Percentiles rank a stretch among this genome's conserved stretches.
Conservation (phyloP, 2,329 filamentous ascomycete genomes). For the Xylaria sp. region DNA sequence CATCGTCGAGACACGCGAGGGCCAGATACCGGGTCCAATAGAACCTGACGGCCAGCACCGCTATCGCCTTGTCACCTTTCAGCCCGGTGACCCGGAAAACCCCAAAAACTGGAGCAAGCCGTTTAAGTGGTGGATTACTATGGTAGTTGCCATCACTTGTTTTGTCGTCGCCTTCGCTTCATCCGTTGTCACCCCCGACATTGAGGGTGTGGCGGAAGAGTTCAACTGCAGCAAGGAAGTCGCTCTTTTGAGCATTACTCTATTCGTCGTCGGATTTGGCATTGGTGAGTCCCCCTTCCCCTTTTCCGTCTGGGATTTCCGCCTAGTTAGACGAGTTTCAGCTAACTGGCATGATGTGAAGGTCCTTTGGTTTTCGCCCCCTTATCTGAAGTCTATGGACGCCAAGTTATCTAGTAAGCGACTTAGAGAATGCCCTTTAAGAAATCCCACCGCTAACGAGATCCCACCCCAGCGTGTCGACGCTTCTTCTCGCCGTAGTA, state of each 20-base stretch:
- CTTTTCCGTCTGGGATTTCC: background rate
- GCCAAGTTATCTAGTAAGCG: conserved; percentile 67
- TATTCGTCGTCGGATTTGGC: conserved; percentile 84
- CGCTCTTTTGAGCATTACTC: conserved; percentile 70
- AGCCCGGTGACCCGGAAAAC: conserved; percentile 73
- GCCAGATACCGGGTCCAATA: conserved; percentile 61
- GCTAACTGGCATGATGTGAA: conserved; percentile 32
- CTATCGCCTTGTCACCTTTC: conserved; percentile 71
- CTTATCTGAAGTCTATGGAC: conserved; percentile 75
- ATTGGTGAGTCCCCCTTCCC: conserved; percentile 57
- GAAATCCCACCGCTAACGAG: background rate
- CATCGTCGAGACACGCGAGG: conserved; percentile 62
- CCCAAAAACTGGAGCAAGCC: conserved; percentile 85
- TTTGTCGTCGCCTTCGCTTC: conserved; percentile 76
- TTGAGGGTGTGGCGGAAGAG: conserved; percentile 65
- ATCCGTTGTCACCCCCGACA: conserved; percentile 78
- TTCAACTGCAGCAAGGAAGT: conserved; percentile 77
- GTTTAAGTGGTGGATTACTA: conserved; percentile 83
- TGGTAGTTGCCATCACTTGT: conserved; percentile 79
- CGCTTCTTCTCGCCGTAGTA: conserved; percentile 71
- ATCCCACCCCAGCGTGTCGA: conserved; percentile 50
- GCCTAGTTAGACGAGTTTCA: background rate
- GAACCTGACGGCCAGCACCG: conserved; percentile 37
- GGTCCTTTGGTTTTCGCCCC: conserved; percentile 82
- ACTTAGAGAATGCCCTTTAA: background rate